Base-by-base conservation (phyloP, 106 monocot species). In the Vanilla planifolia region DNA sequence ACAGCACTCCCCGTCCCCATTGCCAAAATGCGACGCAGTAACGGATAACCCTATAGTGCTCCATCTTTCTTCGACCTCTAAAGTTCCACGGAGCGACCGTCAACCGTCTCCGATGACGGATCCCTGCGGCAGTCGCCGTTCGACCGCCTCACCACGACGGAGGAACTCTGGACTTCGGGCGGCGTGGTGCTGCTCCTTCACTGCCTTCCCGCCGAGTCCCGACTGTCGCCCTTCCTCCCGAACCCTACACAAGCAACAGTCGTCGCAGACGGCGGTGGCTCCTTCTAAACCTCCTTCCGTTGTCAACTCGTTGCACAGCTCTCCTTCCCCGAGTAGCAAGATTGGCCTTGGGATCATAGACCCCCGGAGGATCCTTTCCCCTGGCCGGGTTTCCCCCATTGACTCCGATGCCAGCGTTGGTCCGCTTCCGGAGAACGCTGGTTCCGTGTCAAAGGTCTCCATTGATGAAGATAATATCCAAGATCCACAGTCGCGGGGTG, bases 381-480 rank as follows among this genome's bases (percentile, higher is more conserved):
- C 94, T 7, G 94, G 89, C 11, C 57, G 94, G 6, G 94, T 95
- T 36, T 95, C 94, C 10, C 90, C 93, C 22, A 84, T 92, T 51
- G 78, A 78, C 62, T 82, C 82, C 55, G 83, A 92, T 44, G 52
- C 67, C 22, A 28, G 66, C 17, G 62, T 61, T 44, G 60, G 33
- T 39, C 69, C 69, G 7, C 52, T 73, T 35, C 78, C 66, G 19
- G 69, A 51, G 55, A 37, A 35, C 27, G 46, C 9, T 15, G 19
- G 57, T 34, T 57, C 34, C 17, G 10, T 20, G 20, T n/a, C n/a
- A n/a, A n/a, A n/a, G n/a, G 21, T 57, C 0, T 0, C 57, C 3
- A 21, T 36, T 17, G 57, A 57, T 8, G 57, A 57, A 8, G 34
- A 35, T 8, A 35, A 57, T 26, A 21, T 20, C 17, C 5, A 33